Evolutionary conservation across 768 basidiomycete species (phyloP), one percentile per base, ranked within the genome.

Genomic region (Suillus subluteus): DNA sequence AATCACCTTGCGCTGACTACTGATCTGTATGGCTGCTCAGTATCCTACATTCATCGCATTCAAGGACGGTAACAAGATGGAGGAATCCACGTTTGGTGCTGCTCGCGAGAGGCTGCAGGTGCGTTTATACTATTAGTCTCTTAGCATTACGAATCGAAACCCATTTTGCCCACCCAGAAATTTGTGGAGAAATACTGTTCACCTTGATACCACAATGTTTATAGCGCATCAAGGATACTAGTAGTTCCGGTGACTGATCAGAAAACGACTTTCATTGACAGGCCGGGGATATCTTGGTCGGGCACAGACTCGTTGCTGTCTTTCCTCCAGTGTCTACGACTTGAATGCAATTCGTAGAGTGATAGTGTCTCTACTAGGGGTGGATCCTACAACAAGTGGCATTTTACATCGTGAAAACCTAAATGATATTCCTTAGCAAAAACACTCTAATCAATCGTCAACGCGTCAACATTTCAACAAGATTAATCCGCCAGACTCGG

Each of bases 21-120:
- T 26, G 6, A 50, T 43, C 12, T 52, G 32, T 32, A 32, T 32
- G 18, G 21, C 11, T 32, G 30, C 18, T 37, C 50, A 66, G 65
- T 55, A 64, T 21, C 65, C 65, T 23, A 56, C 65, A 21, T 66
- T 66, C 16, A 23, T 55, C 6, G 26, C 56, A 35, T 66, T 66
- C 40, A 37, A 65, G 9, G 38, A 64, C 21, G 63, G 65, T 3
- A 66, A 65, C 26, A 65, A 56, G 58, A 30, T 55, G 30, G 30
- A 64, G 11, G 48, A 65, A 63, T 35, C 58, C 0, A 59, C 40
- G 16, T 59, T 59, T 21, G 58, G 58, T 26, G 40, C 58, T 41
- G 40, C 23, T 41, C 58, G 58, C 6, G 58, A 59, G 40, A 41
- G 58, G 58, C 18, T 59, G 18, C 40, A 59, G 58, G 58, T 59